Conservation (phyloP, 208 protist species). For the Leishmania aethiopica region DNA sequence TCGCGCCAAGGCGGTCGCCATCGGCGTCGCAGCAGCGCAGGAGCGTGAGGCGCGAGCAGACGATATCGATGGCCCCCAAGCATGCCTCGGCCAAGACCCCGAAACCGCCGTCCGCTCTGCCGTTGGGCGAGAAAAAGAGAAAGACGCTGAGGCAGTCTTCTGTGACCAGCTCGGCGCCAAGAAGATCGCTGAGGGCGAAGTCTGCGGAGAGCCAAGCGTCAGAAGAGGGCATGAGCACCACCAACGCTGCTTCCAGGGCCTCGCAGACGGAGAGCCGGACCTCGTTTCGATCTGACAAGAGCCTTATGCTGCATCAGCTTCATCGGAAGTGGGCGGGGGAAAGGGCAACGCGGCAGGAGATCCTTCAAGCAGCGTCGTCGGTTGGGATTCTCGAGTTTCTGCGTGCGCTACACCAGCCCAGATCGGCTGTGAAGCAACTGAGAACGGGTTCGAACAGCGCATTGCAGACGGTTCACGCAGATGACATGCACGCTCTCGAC, state of each 20-base stretch:
- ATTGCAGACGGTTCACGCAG: background rate
- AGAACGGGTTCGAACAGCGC: no score
- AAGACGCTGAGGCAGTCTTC: background rate
- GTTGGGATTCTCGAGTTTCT: slow-evolving; percentile 26
- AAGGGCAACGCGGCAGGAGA: slow-evolving; percentile 7
- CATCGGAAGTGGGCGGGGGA: slow-evolving; percentile 14
- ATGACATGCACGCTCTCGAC: background rate
- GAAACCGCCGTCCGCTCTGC: slow-evolving; percentile 3
- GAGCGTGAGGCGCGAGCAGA: background rate
- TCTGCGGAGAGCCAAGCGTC: slow-evolving; percentile 6
- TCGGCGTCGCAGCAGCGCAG: background rate
- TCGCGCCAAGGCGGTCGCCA: background rate
- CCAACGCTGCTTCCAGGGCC: background rate
- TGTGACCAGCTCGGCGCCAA: background rate
- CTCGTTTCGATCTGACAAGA: background rate
- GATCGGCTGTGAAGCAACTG: background rate
- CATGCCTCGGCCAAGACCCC: background rate
- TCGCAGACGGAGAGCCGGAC: background rate
- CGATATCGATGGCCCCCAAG: background rate
- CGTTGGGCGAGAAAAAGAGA: background rate
- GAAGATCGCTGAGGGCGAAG: background rate
- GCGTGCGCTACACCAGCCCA: background rate
- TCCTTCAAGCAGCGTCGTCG: slow-evolving; percentile 5
- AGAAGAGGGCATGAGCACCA: background rate
- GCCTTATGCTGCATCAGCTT: slow-evolving; percentile 6